Evolutionary conservation across 345 rosid species (phyloP), one percentile per base, ranked within the genome.

Genomic region (Citrus medica): DNA sequence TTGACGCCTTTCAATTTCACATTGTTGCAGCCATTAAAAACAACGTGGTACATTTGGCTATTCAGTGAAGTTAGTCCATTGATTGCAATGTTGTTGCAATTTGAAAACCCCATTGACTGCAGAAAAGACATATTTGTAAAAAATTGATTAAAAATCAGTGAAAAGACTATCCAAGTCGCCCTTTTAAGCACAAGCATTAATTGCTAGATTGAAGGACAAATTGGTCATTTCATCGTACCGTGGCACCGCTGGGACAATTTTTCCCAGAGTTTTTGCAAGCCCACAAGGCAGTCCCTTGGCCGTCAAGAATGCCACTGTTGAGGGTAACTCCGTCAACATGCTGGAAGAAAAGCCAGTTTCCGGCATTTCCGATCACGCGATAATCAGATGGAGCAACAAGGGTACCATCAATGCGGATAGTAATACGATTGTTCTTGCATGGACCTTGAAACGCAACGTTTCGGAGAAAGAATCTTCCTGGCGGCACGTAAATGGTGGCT

Each of bases 31-130:
- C 73, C 74, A 46, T 85, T 80, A 60, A 93, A 79, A 7, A 86
- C 92, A 9, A 93, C 81, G 81, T 95, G 97, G 66, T 89, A 91
- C 77, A 72, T 71, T 17, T 95, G 98, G 79, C 94, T 93, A 61
- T 95, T 89, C 6, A 89, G 22, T 9, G 95, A 93, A 35, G 91
- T 80, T 40, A 94, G 33, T 27, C 92, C 92, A 5, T 37, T 81
- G 63, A 93, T 83, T 6, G 33, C 76, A 8, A 95, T 78, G 79
- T 93, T 90, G 5, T 82, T 80, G 7, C 96, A 93, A 56, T 84
- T 83, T 9, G 66, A 79, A 79, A 95, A 86, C 65, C 74, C 71
- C 71, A 93, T 79, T 59, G 84, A 78, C 98, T 95, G 89, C 85
- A 74, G 13, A 35, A 8, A 27, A 56, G 14, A 16, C 4, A 28